Percentiles rank a stretch among this genome's conserved stretches.
Evolutionary conservation across 768 basidiomycete species (phyloP).

Genomic region (Psilocybe sp.): DNA sequence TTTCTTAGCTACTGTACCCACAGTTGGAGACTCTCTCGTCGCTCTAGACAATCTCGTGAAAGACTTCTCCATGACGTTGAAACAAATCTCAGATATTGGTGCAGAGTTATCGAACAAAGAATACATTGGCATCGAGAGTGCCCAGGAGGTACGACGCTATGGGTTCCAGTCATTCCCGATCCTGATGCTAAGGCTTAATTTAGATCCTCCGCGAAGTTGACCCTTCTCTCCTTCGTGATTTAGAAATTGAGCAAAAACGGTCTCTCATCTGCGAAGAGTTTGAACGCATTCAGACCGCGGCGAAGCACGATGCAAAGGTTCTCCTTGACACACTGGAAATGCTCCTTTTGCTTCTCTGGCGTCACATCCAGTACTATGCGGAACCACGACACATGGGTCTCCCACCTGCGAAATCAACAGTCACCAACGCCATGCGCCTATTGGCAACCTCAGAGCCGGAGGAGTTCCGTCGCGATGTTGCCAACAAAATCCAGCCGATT

Average conservation of each 20-base stretch:
- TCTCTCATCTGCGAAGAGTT: constrained; percentile 62
- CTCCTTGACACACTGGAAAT: constrained; percentile 73
- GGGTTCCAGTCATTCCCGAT: not conserved
- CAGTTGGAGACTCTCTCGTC: constrained; percentile 70
- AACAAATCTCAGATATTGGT: constrained; percentile 64
- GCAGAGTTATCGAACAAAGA: constrained; percentile 72
- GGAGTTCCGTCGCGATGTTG: constrained; percentile 55
- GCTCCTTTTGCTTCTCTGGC: constrained; percentile 76
- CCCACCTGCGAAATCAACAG: constrained; percentile 35
- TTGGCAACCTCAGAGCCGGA: constrained; percentile 56
- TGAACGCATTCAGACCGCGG: constrained; percentile 36
- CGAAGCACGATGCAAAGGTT: constrained; percentile 47
- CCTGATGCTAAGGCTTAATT: not conserved
- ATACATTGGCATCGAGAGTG: constrained; percentile 67
- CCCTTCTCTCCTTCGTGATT: constrained; percentile 53
- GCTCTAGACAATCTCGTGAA: constrained; percentile 60
- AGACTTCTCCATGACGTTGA: constrained; percentile 58
- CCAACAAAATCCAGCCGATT: constrained; percentile 50
- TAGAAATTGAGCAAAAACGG: constrained; percentile 70
- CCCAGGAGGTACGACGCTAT: constrained; percentile 55
- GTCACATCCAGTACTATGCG: constrained; percentile 71
- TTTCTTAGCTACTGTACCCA: constrained; percentile 65
- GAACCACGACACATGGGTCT: constrained; percentile 29
- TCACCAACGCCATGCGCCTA: constrained; percentile 51
- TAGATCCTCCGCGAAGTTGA: constrained; percentile 54